Evolutionary conservation across 2,329 filamentous ascomycete genomes (phyloP).

Genomic region (Fulvia fulva): DNA sequence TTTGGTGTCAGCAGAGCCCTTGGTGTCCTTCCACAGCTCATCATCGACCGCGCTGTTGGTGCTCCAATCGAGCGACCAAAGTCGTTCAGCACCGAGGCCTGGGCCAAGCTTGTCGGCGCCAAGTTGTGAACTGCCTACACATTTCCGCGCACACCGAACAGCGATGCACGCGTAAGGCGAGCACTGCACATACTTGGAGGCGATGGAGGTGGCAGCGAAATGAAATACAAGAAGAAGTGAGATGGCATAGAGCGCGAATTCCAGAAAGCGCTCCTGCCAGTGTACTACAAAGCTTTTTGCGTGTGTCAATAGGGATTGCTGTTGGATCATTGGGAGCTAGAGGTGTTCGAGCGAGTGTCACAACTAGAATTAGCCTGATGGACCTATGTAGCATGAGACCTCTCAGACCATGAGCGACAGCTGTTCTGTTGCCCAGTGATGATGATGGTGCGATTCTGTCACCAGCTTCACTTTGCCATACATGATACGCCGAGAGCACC

Average conservation of each 20-base stretch:
- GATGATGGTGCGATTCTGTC: neutral
- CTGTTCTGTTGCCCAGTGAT: neutral
- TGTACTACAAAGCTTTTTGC: conserved; percentile 11
- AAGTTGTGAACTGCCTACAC: conserved; percentile 64
- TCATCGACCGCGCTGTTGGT: conserved; percentile 97
- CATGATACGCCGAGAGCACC: neutral
- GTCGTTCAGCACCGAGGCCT: conserved; percentile 96
- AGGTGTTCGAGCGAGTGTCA: conserved; percentile 12
- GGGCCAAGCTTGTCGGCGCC: conserved; percentile 85
- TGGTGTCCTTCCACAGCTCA: conserved; percentile 97
- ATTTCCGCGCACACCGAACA: conserved; percentile 2
- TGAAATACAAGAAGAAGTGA: conserved; percentile 4
- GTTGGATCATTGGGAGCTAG: conserved; percentile 5
- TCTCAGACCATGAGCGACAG: conserved; percentile 7
- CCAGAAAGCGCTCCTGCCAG: conserved; percentile 2
- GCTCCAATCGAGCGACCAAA: conserved; percentile 98
- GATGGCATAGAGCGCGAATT: neutral
- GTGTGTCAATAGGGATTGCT: conserved; percentile 12
- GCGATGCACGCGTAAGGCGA: conserved; percentile 12
- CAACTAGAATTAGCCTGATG: conserved; percentile 16
- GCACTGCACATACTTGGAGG: conserved; percentile 26
- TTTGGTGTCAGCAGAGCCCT: conserved; percentile 98
- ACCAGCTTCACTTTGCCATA: neutral
- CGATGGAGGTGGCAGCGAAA: conserved; percentile 25
- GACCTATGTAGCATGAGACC: conserved; percentile 8